Conservation (phyloP, 1,284 basidiomycete genomes). For the Lentinula novae-zelandiae region DNA sequence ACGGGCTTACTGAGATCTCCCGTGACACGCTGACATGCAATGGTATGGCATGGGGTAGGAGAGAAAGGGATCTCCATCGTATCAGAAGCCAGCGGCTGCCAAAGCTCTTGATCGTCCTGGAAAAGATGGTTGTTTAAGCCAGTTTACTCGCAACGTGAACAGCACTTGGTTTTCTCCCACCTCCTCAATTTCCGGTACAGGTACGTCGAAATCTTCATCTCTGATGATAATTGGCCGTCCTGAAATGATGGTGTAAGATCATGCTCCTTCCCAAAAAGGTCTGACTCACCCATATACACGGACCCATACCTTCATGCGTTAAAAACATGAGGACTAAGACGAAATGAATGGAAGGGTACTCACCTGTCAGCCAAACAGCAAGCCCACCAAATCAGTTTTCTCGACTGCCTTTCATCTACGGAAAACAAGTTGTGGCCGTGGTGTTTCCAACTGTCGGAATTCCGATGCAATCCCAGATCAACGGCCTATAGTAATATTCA, state of each 20-base stretch:
- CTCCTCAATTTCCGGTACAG: constrained; percentile 55
- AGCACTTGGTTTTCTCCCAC: constrained; percentile 26
- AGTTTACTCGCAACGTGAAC: constrained; percentile 1
- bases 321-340: constrained; percentile 6
- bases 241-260: constrained; percentile 21
- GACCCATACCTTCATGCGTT: constrained; percentile 50
- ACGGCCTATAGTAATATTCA: constrained; percentile 51
- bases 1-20: constrained; percentile 53
- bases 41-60: constrained; percentile 44
- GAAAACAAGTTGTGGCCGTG: constrained; percentile 64
- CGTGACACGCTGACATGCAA: constrained; percentile 59
- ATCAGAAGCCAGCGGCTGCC: constrained; percentile 46
- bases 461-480: constrained; percentile 80
- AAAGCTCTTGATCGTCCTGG: constrained; percentile 53
- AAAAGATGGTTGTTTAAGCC: constrained; percentile 23
- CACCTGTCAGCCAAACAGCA: constrained; percentile 75
- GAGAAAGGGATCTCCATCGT: constrained; percentile 35
- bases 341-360: constrained; percentile 19
- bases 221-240: constrained; percentile 69
- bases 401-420: constrained; percentile 69
- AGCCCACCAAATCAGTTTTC: constrained; percentile 82
- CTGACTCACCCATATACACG: constrained; percentile 59
- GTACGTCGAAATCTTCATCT: constrained; percentile 73
- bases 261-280: neutral
- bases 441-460: constrained; percentile 74